Conservation (phyloP, 768 basidiomycete species). For the Suillus clintonianus region DNA sequence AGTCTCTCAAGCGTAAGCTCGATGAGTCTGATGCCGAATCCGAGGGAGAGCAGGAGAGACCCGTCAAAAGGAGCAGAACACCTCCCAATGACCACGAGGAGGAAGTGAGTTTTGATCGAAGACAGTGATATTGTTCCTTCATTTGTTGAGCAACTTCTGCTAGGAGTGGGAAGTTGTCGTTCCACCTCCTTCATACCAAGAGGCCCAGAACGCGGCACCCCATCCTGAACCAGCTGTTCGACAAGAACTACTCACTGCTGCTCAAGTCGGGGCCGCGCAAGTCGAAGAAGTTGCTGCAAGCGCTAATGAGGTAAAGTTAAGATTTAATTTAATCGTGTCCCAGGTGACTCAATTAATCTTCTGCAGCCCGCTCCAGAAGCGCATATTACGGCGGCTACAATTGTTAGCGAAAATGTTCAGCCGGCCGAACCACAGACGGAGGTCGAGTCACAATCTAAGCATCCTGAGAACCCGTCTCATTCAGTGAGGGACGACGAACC, state of each 20-base stretch:
- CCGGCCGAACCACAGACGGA: conserved; percentile 12
- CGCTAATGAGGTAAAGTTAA: conserved; percentile 16
- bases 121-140: conserved; percentile 5
- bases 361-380: conserved; percentile 11
- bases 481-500: background rate
- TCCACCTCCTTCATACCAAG: conserved; percentile 31
- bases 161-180: conserved; percentile 36
- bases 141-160: conserved; percentile 18
- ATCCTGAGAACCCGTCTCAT: conserved; percentile 11
- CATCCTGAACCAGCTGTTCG: conserved; percentile 1
- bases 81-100: conserved; percentile 38
- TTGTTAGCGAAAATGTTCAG: background rate
- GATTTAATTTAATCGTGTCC: background rate
- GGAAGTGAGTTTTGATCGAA: conserved; percentile 22
- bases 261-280: conserved; percentile 4
- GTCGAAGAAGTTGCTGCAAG: conserved; percentile 7
- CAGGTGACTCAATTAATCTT: conserved; percentile 9
- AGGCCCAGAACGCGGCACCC: conserved; percentile 12
- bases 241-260: conserved; percentile 1
- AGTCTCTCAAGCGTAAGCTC: conserved; percentile 35
- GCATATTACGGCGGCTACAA: background rate
- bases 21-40: conserved; percentile 25
- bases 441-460: conserved; percentile 3
- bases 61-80: conserved; percentile 42
- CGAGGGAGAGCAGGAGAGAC: conserved; percentile 30